phyloP scores from a whole-genome alignment of 2,329 filamentous ascomycete genomes.

The Calonectria hongkongensis region DNA sequence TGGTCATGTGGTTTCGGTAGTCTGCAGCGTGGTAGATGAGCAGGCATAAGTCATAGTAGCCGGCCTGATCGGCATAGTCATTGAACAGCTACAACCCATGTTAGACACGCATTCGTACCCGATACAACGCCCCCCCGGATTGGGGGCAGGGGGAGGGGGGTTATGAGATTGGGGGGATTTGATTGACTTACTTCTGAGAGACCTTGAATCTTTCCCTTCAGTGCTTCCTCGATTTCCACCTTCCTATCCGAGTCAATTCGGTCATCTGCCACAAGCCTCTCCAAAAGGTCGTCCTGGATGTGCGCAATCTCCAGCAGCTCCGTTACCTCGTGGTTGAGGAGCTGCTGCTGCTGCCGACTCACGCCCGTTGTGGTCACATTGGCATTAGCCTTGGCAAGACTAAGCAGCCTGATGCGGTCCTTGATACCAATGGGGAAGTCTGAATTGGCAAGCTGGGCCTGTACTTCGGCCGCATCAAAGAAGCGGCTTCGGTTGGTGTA shows the following conservation, averaged over 20 bases:
- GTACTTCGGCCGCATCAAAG: slow-evolving; percentile 91
- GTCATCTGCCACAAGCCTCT: slow-evolving; percentile 83
- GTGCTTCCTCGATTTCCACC: slow-evolving; percentile 77
- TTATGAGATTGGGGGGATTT: too few species aligned
- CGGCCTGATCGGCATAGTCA: slow-evolving; percentile 90
- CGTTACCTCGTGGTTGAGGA: slow-evolving; percentile 88
- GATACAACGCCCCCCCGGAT: too few species aligned
- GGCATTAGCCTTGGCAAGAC: slow-evolving; percentile 92
- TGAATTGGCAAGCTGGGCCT: slow-evolving; percentile 89
- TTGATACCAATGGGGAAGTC: slow-evolving; percentile 87
- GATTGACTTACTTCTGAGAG: slow-evolving; percentile 80
- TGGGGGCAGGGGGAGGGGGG: too few species aligned
- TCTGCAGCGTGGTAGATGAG: slow-evolving; percentile 95
- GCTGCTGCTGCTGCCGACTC: slow-evolving; percentile 86
- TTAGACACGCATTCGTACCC: slow-evolving; percentile 35
- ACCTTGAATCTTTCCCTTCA: slow-evolving; percentile 86
- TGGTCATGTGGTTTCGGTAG: slow-evolving; percentile 90
- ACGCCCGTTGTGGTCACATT: slow-evolving; percentile 87
- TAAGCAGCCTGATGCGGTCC: slow-evolving; percentile 91
- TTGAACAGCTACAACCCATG: slow-evolving; percentile 84
- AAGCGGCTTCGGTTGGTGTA: slow-evolving; percentile 90
- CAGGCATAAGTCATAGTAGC: slow-evolving; percentile 95
- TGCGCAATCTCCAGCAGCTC: slow-evolving; percentile 94
- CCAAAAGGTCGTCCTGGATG: slow-evolving; percentile 93
- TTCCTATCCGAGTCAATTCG: slow-evolving; percentile 80